Base-by-base conservation (phyloP, 2,329 filamentous ascomycete species). In the Paecilomyces fulvus region DNA sequence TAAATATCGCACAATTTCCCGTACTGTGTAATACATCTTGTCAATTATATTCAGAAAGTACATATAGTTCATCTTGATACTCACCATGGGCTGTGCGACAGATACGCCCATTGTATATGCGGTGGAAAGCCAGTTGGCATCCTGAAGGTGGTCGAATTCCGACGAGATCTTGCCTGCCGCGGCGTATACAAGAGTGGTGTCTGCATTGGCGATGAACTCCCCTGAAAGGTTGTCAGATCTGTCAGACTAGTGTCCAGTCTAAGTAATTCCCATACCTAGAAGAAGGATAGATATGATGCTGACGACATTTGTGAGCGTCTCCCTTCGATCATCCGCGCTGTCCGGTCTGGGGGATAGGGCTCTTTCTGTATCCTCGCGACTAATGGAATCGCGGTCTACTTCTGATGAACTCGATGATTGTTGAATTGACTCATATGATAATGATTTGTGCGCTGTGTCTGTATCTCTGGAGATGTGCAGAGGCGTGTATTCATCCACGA, bases 141-240 rank as follows among this genome's bases (percentile, higher is more conserved):
- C 77, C 14, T 76, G 77, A 3, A 86, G 65, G 31, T 77, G 75
- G 54, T 79, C 73, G 61, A 86, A 86, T 55, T 85, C 80, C 9
- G 83, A 86, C 0, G 82, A 80, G 54, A 86, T 84, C 3, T 75
- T 75, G 0, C 81, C 80, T 57, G 87, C 83, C 0, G 86, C 87
- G 0, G 87, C 86, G 30, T 90, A 72, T 0, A 90, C 79, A 0
- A 90, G 73, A 1, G 83, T 85, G 0, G 75, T 72, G 64, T 90
- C 87, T 14, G 82, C 80, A 55, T 85, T 84, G 6, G 81, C 80
- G 11, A 88, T 80, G 61, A 90, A 88, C 12, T 86, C 82, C 10
- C 82, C 83, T 77, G 51, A 6, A 17, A 8, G 3, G 3, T 12
- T n/a, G 50, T 31, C 3, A 14, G 52, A 14, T 49, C 21, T 3